These are phyloP conservation scores for Podospora sp. DNA, from an alignment of 495 filamentous ascomycete species.

Conservation along the genomic window DNA sequence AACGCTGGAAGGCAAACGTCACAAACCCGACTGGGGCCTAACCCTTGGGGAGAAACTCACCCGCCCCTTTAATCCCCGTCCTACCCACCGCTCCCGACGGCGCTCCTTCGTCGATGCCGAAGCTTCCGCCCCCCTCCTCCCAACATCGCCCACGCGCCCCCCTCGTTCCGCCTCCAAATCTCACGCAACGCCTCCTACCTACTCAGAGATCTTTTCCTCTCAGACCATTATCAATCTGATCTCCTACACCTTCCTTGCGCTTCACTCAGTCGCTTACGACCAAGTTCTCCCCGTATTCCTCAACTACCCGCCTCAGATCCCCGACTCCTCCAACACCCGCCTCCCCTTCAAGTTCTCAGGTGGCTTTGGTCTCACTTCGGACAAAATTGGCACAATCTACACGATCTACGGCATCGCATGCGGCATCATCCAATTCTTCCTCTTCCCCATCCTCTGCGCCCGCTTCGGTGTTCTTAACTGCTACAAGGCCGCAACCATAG, in stretches of 20 bases:
- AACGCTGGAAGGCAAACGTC: conserved; percentile 67
- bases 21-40: conserved; percentile 69
- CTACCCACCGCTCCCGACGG: conserved; percentile 36
- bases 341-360: conserved; percentile 79
- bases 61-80: conserved; percentile 37
- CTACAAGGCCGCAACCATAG: conserved; percentile 58
- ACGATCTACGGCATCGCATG: conserved; percentile 72
- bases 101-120: conserved; percentile 49
- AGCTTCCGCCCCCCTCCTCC: conserved; percentile 46
- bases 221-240: conserved; percentile 78
- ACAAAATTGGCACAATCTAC: conserved; percentile 75
- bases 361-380: conserved; percentile 72
- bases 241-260: conserved; percentile 72
- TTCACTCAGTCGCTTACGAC: conserved; percentile 78
- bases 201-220: conserved; percentile 69
- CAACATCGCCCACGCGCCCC: conserved; percentile 32
- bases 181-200: conserved; percentile 44
- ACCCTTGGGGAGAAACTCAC: conserved; percentile 60
- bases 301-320: conserved; percentile 61
- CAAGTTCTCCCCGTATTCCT: conserved; percentile 81
- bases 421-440: conserved; percentile 75
- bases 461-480: conserved; percentile 71
- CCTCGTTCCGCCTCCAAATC: conserved; percentile 21
- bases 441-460: conserved; percentile 72
- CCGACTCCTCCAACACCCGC: conserved; percentile 57